Conservation (phyloP, 192 early-diverging fungal species). For the Coemansia sp. region DNA sequence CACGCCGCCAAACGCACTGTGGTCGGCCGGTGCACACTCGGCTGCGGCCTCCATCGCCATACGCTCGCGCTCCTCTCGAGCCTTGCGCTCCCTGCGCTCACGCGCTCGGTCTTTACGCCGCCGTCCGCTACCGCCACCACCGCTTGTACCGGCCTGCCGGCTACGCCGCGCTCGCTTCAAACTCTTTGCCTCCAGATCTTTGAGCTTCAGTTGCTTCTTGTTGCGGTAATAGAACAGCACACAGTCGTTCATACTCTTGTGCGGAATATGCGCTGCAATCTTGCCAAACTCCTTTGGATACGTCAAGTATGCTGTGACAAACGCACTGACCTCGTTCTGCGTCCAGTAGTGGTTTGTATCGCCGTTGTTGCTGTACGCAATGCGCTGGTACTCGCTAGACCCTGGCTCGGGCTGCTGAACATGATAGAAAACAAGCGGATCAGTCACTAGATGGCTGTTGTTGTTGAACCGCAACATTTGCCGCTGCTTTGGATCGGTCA, state of each 20-base stretch:
- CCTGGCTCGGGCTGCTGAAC: constrained; percentile 38
- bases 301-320: constrained; percentile 64
- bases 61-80: constrained; percentile 34
- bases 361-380: constrained; percentile 45
- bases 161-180: constrained; percentile 39
- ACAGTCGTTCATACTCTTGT: constrained; percentile 69
- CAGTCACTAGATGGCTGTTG: constrained; percentile 57
- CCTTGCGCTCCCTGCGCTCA: constrained; percentile 33
- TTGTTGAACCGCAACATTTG: constrained; percentile 59
- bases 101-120: constrained; percentile 51
- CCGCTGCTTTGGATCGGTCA: constrained; percentile 59
- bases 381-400: constrained; percentile 13
- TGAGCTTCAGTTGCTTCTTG: constrained; percentile 71
- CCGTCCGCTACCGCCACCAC: constrained; percentile 21
- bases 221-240: constrained; percentile 78
- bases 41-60: constrained; percentile 39
- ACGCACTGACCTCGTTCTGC: constrained; percentile 61
- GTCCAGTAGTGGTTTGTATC: constrained; percentile 66
- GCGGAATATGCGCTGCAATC: constrained; percentile 62
- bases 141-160: constrained; percentile 33
- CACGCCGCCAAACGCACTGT: background rate
- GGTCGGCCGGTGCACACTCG: constrained; percentile 12
- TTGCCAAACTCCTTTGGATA: constrained; percentile 77
- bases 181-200: constrained; percentile 58
- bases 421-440: constrained; percentile 65